Base-by-base conservation (phyloP, 169 alveolate species). In the Theileria equi region DNA sequence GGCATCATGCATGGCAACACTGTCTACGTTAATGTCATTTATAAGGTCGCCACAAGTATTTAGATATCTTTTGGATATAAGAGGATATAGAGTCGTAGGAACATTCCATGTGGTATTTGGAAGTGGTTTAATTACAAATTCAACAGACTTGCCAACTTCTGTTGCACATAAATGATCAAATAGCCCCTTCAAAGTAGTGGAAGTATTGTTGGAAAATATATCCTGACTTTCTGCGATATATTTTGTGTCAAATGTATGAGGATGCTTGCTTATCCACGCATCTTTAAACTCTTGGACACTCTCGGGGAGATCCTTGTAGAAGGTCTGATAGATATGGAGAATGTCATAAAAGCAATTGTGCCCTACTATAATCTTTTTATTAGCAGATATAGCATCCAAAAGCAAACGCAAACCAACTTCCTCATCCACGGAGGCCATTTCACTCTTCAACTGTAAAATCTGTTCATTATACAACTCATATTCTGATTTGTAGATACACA, bases 301-400 rank as follows among this genome's bases (percentile, higher is more conserved):
- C 11, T 80, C 85, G 11, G 95, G 94, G 35, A 91, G 64, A 10
- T 88, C 93, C 25, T 89, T 90, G 71, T 81, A 88, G 63, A 89
- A 90, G 26, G 92, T 87, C 43, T 91, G 95, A 71, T 83, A 89
- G 53, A 91, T 63, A 67, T 91, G 96, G 45, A 90, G 60, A 40
- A 91, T 63, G 61, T 91, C 96, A 62, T 90, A 90, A 67, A 91
- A 91, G 52, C 96, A 91, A 80, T 90, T 89, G 80, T 91, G 96
- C 43, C 96, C 96, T 5, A 88, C 90, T 1, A 91, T 61, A 19
- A 90, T 73, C 53, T 88, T 88, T 29, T 62, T 59, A 52, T 65
- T 31, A 58, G 63, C 59, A 19, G 84, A 49, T 10, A 90, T 74
- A 52, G 66, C 91, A 60, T 91, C 96, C 32, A 91, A 64, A 32